Conservation (phyloP, 768 basidiomycete species). For the Tephrocybe sp. region DNA sequence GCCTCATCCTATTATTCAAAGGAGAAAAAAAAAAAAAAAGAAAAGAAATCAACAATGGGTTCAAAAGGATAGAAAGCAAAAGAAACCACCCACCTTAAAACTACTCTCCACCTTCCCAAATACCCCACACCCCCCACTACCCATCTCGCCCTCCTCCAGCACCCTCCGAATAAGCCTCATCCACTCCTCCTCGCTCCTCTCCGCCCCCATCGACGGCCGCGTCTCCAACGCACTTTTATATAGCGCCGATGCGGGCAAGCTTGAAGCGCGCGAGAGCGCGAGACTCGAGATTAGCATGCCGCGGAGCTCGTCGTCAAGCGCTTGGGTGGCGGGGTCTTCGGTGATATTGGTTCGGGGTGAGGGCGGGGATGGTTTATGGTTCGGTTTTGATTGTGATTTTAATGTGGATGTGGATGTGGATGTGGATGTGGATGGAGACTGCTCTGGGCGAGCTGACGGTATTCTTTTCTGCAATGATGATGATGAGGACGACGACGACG, state of each 20-base stretch:
- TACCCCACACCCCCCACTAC: conserved; percentile 46
- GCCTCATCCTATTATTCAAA: conserved; percentile 39
- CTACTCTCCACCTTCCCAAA: conserved; percentile 73
- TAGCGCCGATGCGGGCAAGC: conserved; percentile 52
- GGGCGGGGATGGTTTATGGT: neutral
- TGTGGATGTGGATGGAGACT: conserved; percentile 3
- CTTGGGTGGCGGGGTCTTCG: neutral
- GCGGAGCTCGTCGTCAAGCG: conserved; percentile 37
- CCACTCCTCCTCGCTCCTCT: conserved; percentile 45
- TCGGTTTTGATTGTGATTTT: conserved; percentile 2
- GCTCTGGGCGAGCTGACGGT: neutral
- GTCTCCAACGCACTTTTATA: conserved; percentile 48
- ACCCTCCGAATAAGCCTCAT: conserved; percentile 45
- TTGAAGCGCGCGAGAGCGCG: conserved; percentile 70
- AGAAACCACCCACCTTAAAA: conserved; percentile 44
- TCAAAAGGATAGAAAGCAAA: too few species aligned
- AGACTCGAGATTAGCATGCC: conserved; percentile 72
- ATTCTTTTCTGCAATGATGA: neutral
- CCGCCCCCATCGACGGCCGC: conserved; percentile 48
- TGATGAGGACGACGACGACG: neutral
- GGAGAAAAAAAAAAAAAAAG: neutral
- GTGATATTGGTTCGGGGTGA: neutral
- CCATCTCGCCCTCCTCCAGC: conserved; percentile 42
- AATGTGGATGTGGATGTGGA: neutral
- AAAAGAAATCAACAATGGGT: conserved; percentile 7